Percentiles rank a stretch among this genome's conserved stretches.
phyloP scores from a whole-genome alignment of 495 filamentous ascomycete genomes.

The Oidiodendron maius region DNA sequence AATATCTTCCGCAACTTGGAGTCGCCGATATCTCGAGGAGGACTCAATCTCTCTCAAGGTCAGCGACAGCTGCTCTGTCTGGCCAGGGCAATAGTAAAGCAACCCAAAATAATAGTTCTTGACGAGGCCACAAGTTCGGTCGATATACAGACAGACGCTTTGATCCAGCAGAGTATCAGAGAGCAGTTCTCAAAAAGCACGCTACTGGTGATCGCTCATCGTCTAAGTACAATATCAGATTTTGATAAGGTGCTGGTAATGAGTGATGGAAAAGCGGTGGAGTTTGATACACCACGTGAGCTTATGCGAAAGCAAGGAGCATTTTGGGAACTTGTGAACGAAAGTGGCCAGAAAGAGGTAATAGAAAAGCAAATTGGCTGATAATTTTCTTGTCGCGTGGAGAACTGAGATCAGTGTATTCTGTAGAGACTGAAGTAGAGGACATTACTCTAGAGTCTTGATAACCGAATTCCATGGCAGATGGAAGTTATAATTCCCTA shows the following conservation, averaged over 20 bases:
- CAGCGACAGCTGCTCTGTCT: conserved; percentile 42
- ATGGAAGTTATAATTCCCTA: too few relatives aligned
- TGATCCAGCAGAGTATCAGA: conserved; percentile 40
- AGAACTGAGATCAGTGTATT: too few relatives aligned
- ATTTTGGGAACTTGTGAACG: conserved; percentile 50
- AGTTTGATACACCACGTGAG: conserved; percentile 24
- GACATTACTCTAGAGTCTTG: too few relatives aligned
- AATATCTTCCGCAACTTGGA: conserved; percentile 38
- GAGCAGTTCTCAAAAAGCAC: conserved; percentile 30
- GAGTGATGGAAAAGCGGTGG: conserved; percentile 30
- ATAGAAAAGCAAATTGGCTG: too few relatives aligned
- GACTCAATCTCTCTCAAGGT: conserved; percentile 32
- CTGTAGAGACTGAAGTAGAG: too few relatives aligned
- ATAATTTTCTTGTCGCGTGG: too few relatives aligned
- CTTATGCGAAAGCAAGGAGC: conserved; percentile 18
- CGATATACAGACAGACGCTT: conserved; percentile 39
- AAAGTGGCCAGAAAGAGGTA: conserved; percentile 51
- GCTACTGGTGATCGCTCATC: conserved; percentile 41
- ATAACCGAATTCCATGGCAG: too few relatives aligned
- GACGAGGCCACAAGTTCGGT: conserved; percentile 48
- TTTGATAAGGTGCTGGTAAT: conserved; percentile 41
- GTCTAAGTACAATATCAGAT: conserved; percentile 39
- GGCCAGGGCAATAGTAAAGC: conserved; percentile 30
- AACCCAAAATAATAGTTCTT: conserved; percentile 34
- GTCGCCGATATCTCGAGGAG: conserved; percentile 35